phyloP scores from a whole-genome alignment of 2,329 filamentous ascomycete species.

The Aspergillus sp. region DNA sequence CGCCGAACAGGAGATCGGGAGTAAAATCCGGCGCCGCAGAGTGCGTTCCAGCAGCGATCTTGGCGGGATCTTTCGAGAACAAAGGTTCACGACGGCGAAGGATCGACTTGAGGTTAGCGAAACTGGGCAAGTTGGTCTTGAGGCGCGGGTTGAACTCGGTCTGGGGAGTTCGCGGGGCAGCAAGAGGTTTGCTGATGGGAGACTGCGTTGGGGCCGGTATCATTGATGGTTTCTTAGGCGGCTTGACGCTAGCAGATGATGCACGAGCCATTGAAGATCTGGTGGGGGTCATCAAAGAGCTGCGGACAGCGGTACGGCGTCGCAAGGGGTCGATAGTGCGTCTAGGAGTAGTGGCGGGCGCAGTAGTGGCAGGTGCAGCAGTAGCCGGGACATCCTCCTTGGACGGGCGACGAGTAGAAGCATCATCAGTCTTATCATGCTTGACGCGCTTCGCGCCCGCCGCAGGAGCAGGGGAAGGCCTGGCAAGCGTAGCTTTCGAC shows the following conservation, averaged over 20 bases:
- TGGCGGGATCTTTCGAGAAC: conserved; percentile 53
- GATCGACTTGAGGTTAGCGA: conserved; percentile 55
- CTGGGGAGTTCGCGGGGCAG: conserved; percentile 38
- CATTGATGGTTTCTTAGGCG: conserved; percentile 49
- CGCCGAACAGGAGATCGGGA: conserved; percentile 46
- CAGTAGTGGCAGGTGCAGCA: conserved; percentile 5
- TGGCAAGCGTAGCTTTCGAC: conserved; percentile 4
- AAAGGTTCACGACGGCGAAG: conserved; percentile 54
- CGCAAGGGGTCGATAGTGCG: conserved; percentile 4
- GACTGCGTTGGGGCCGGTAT: conserved; percentile 48
- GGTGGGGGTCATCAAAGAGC: conserved; percentile 67
- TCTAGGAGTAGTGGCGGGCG: conserved; percentile 11
- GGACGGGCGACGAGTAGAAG: too few relatives aligned
- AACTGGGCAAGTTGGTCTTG: conserved; percentile 43
- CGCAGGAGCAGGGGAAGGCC: conserved; percentile 24
- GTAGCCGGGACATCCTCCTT: conserved; percentile 6
- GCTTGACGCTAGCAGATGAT: conserved; percentile 44
- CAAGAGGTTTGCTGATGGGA: conserved; percentile 47
- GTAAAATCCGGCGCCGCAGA: conserved; percentile 33
- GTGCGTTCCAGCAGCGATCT: conserved; percentile 56
- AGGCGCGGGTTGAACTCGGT: conserved; percentile 42
- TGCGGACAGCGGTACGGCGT: conserved; percentile 42
- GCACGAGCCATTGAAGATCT: conserved; percentile 64
- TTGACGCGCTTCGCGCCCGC: conserved; percentile 63
- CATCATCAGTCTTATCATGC: conserved; percentile 42